Evolutionary conservation across 1,284 basidiomycete genomes (phyloP).

Genomic region (Blastosporella zonata): DNA sequence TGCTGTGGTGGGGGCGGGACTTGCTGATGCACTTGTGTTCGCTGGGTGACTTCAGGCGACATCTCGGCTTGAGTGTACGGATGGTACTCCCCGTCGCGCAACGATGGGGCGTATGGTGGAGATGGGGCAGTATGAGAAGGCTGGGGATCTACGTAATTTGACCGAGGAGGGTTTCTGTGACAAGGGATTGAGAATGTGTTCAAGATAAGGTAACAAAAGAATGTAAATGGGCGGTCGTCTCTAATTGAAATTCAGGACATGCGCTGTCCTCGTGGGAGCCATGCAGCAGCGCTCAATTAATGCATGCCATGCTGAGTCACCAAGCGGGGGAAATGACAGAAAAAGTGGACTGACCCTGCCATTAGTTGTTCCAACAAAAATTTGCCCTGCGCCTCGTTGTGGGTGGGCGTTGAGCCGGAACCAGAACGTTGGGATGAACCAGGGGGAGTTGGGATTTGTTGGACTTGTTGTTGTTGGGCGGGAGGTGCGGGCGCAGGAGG

Average conservation of each 20-base stretch:
- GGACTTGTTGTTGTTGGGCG: slow-evolving; percentile 44
- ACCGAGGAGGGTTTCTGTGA: slow-evolving; percentile 48
- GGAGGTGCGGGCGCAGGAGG: slow-evolving; percentile 22
- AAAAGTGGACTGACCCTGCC: slow-evolving; percentile 56
- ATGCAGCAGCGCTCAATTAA: not conserved
- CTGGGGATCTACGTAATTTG: slow-evolving; percentile 54
- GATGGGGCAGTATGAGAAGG: slow-evolving; percentile 42
- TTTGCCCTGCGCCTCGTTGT: slow-evolving; percentile 67
- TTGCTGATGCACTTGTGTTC: slow-evolving; percentile 30
- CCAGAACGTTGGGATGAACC: slow-evolving; percentile 57
- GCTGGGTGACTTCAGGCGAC: slow-evolving; percentile 29
- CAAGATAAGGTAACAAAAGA: slow-evolving; percentile 5
- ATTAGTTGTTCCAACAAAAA: slow-evolving; percentile 75
- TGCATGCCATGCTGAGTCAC: slow-evolving; percentile 3
- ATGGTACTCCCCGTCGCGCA: slow-evolving; percentile 41
- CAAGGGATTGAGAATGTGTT: slow-evolving; percentile 16
- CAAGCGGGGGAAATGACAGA: not conserved
- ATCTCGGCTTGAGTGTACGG: slow-evolving; percentile 44
- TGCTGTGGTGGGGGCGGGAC: slow-evolving; percentile 35
- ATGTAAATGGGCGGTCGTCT: slow-evolving; percentile 4
- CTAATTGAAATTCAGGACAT: not conserved
- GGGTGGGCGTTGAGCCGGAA: slow-evolving; percentile 43
- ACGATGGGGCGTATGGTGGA: slow-evolving; percentile 42
- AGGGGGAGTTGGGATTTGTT: slow-evolving; percentile 69
- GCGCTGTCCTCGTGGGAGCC: slow-evolving; percentile 13